Percentiles rank a stretch among this genome's conserved stretches.
phyloP scores from a whole-genome alignment of 306 rosid genomes.

The Glycine latifolia region DNA sequence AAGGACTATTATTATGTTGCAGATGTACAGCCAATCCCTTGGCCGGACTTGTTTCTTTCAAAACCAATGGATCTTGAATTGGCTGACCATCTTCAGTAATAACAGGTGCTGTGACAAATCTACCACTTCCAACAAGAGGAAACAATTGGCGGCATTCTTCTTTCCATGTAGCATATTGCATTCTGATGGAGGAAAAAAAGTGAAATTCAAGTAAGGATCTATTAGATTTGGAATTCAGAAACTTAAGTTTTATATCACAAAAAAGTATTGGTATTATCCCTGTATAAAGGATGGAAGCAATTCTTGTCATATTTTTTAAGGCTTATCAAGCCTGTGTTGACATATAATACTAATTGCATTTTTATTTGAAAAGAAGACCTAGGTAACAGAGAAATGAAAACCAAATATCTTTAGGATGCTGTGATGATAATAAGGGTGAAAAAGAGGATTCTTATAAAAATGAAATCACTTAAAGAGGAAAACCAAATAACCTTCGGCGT shows the following conservation, averaged over 20 bases:
- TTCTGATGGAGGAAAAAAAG: slow-evolving; percentile 55
- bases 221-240: slow-evolving; percentile 29
- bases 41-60: slow-evolving; percentile 68
- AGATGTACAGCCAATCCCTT: slow-evolving; percentile 52
- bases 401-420: slow-evolving; percentile 8
- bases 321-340: slow-evolving; percentile 15
- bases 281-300: slow-evolving; percentile 26
- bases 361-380: slow-evolving; percentile 32
- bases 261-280: slow-evolving; percentile 8
- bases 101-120: slow-evolving; percentile 90
- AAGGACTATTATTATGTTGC: slow-evolving; percentile 49
- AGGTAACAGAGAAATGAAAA: not conserved
- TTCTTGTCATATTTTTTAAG: slow-evolving; percentile 27
- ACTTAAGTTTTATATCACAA: not conserved
- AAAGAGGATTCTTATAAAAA: not conserved
- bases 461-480: slow-evolving; percentile 25
- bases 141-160: slow-evolving; percentile 87
- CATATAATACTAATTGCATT: slow-evolving; percentile 35
- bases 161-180: slow-evolving; percentile 80
- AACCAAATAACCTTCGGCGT: slow-evolving; percentile 70
- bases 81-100: slow-evolving; percentile 83
- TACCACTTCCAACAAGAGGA: slow-evolving; percentile 95
- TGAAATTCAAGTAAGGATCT: slow-evolving; percentile 31
- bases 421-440: slow-evolving; percentile 12
- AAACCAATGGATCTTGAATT: slow-evolving; percentile 80